These are phyloP conservation scores for Trifolium repens DNA, from an alignment of 306 rosid species.

Conservation along the genomic window DNA sequence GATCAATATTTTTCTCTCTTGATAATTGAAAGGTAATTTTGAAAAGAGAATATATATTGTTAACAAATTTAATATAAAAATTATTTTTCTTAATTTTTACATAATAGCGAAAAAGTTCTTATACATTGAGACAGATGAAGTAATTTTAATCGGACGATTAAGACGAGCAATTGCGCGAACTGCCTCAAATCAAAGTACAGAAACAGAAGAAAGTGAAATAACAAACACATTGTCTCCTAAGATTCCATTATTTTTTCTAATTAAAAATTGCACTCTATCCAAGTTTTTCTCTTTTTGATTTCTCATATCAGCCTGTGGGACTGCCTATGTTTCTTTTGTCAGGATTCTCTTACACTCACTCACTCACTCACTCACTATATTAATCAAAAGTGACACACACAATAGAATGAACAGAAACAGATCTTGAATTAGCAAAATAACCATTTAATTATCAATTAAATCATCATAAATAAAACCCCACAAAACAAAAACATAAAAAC, in stretches of 20 bases:
- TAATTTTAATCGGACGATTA: too few relatives aligned
- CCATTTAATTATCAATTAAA: constrained; percentile 16
- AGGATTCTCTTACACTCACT: constrained; percentile 81
- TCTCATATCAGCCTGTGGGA: constrained; percentile 84
- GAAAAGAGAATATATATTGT: too few relatives aligned
- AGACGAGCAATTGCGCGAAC: too few relatives aligned
- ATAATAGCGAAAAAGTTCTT: too few relatives aligned
- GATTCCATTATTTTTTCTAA: constrained; percentile 81
- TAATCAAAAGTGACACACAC: constrained; percentile 45
- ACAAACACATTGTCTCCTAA: constrained; percentile 78
- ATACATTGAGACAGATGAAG: too few relatives aligned
- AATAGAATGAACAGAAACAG: constrained; percentile 34
- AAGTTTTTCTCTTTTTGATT: constrained; percentile 56
- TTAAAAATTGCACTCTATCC: constrained; percentile 51
- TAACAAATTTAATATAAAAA: too few relatives aligned
- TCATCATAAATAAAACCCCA: constrained; percentile 21
- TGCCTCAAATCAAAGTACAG: constrained; percentile 40
- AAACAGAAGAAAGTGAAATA: constrained; percentile 81
- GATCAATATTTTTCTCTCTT: too few relatives aligned
- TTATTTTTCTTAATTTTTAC: too few relatives aligned
- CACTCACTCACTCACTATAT: constrained; percentile 57
- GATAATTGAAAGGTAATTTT: too few relatives aligned
- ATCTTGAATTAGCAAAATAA: constrained; percentile 34
- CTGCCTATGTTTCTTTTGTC: constrained; percentile 89
- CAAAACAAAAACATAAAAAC: constrained; percentile 7